phyloP scores from a whole-genome alignment of 2,329 filamentous ascomycete genomes.

The Hypoxylon sp. region DNA sequence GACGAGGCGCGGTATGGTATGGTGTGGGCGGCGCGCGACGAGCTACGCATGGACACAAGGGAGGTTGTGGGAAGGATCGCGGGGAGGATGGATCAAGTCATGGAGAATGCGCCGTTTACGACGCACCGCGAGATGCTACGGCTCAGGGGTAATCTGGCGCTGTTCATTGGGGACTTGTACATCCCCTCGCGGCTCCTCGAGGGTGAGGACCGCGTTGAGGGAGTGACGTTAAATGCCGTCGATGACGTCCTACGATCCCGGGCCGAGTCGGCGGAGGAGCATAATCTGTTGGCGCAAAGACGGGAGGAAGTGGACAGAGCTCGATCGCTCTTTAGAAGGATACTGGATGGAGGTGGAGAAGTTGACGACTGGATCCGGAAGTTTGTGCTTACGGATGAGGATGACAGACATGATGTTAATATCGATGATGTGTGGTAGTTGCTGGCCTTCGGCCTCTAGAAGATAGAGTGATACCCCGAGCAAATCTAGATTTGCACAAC shows the following conservation, averaged over 20 bases:
- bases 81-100: slow-evolving; percentile 77
- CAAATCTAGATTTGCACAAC: neutral
- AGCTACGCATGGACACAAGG: slow-evolving; percentile 67
- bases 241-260: slow-evolving; percentile 45
- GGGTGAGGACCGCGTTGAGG: slow-evolving; percentile 7
- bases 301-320: slow-evolving; percentile 58
- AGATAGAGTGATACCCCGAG: slow-evolving; percentile 25
- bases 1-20: slow-evolving; percentile 41
- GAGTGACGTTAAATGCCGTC: slow-evolving; percentile 35
- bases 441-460: neutral
- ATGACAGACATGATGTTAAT: slow-evolving; percentile 53
- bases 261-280: slow-evolving; percentile 50
- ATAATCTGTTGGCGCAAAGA: slow-evolving; percentile 48
- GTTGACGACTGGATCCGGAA: slow-evolving; percentile 54
- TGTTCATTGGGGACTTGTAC: slow-evolving; percentile 81
- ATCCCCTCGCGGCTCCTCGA: slow-evolving; percentile 58
- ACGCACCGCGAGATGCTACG: slow-evolving; percentile 76
- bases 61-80: slow-evolving; percentile 74
- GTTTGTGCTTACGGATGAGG: slow-evolving; percentile 51
- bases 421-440: slow-evolving; percentile 46
- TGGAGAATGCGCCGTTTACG: slow-evolving; percentile 79
- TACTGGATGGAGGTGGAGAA: slow-evolving; percentile 53
- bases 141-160: slow-evolving; percentile 78
- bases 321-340: slow-evolving; percentile 57
- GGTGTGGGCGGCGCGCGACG: slow-evolving; percentile 56